Base-by-base conservation (phyloP, 257 asterid genomes). In the Salvia miltiorrhiza region DNA sequence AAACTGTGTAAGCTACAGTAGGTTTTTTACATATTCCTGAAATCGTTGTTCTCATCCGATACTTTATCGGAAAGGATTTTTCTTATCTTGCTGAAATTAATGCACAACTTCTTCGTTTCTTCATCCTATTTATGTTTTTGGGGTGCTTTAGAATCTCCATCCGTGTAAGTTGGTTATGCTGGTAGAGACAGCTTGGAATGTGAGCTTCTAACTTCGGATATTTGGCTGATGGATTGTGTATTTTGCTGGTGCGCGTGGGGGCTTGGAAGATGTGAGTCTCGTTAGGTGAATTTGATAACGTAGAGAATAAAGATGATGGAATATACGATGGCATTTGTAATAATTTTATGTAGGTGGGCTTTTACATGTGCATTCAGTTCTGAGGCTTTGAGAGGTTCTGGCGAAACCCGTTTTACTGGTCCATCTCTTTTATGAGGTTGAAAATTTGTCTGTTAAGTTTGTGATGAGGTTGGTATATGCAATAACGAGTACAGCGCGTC, bases 21-120 rank as follows among this genome's bases (percentile, higher is more conserved):
- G 68, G 63, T 23, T 58, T 35, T 19, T 48, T 40, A 4, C 4
- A 35, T 14, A 37, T 55, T 55, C 61, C 33, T 37, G 43, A 54
- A 32, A 6, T 48, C 57, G 50, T 35, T 7, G 39, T 45, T 23
- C 73, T 21, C 80, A 30, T 55, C 43, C 9, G 28, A 56, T 70
- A 40, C 13, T 37, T 45, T 72, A 57, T 13, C 65, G 43, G 20
- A 32, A 17, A 43, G 63, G 20, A n/a, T n/a, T 47, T n/a, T 9
- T 35, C 69, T 4, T 24, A 52, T 10, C 4, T 67, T 52, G 71
- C 66, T 65, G 72, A 47, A 49, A 54, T 24, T 16, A 28, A 57
- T 55, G 64, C 19, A 19, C 10, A 37, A 10, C 49, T 33, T 33
- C 11, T 41, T 30, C 8, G 43, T 56, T 48, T 63, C 24, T 28